phyloP scores from a whole-genome alignment of 805 yeast genomes.

The Clavispora fructus region DNA sequence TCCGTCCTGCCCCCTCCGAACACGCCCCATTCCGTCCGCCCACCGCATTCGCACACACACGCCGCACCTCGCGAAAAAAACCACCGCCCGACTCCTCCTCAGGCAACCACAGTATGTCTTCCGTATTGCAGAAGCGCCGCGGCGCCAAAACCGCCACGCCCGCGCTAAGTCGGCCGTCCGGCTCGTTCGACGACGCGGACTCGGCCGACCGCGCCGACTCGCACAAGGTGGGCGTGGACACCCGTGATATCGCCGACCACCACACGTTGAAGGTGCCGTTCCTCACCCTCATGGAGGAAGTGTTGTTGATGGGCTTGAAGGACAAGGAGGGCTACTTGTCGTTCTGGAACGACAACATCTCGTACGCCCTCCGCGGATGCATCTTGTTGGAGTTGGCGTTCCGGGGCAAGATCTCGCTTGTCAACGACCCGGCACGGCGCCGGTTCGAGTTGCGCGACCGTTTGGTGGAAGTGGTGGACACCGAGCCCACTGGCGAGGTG shows the following conservation, averaged over 20 bases:
- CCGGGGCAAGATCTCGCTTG: conserved; percentile 81
- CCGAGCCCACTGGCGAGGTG: conserved; percentile 88
- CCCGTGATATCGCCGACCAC: conserved; percentile 51
- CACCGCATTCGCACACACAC: neutral
- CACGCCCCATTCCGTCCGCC: neutral
- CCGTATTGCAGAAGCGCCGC: conserved; percentile 72
- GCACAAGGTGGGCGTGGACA: conserved; percentile 79
- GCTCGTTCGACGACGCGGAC: conserved; percentile 21
- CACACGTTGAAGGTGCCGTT: conserved; percentile 50
- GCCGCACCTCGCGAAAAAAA: conserved; percentile 1
- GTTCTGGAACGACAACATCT: conserved; percentile 97
- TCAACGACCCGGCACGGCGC: conserved; percentile 88
- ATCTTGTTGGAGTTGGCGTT: conserved; percentile 88
- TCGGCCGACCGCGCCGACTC: conserved; percentile 17
- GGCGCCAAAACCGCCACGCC: conserved; percentile 33
- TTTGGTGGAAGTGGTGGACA: conserved; percentile 79
- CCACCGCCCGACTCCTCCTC: neutral
- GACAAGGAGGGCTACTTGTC: conserved; percentile 95
- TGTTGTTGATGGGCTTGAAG: conserved; percentile 83
- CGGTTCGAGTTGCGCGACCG: conserved; percentile 86
- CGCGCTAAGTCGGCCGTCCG: conserved; percentile 11
- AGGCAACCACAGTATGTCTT: conserved; percentile 5
- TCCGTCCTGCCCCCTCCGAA: neutral
- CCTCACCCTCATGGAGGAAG: conserved; percentile 94
- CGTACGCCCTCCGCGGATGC: conserved; percentile 93